phyloP scores from a whole-genome alignment of 371 early-diverging fungal species.

The Rhizopus stolonifer region DNA sequence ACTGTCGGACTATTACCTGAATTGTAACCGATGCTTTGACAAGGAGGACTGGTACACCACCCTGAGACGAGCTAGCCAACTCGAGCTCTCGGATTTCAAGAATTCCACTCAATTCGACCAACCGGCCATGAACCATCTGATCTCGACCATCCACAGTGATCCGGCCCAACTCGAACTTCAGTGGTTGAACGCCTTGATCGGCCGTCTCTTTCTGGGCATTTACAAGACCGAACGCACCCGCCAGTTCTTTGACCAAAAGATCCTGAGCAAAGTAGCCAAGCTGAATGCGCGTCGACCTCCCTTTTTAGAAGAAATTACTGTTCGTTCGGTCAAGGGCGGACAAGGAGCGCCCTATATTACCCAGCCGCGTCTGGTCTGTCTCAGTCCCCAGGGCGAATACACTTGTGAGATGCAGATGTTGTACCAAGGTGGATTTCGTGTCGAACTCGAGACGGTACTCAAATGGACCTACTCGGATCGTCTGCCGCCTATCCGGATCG shows the following conservation, averaged over 20 bases:
- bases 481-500: conserved; percentile 69
- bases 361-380: conserved; percentile 65
- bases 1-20: conserved; percentile 47
- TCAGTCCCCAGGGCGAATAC: conserved; percentile 73
- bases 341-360: conserved; percentile 80
- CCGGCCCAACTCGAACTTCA: conserved; percentile 58
- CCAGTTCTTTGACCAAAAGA: conserved; percentile 61
- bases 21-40: conserved; percentile 59
- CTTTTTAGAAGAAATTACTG: conserved; percentile 78
- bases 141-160: conserved; percentile 54
- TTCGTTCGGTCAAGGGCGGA: conserved; percentile 76
- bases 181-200: conserved; percentile 90
- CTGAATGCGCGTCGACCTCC: conserved; percentile 68
- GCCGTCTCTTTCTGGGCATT: conserved; percentile 74
- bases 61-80: conserved; percentile 43
- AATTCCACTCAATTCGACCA: conserved; percentile 46
- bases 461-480: conserved; percentile 39
- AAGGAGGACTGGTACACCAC: conserved; percentile 92
- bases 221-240: conserved; percentile 66
- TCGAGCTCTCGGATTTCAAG: conserved; percentile 18
- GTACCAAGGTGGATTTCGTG: conserved; percentile 74
- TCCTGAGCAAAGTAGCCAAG: conserved; percentile 62
- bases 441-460: conserved; percentile 69
- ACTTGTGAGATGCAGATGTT: conserved; percentile 71
- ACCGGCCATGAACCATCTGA: conserved; percentile 53